These are phyloP conservation scores for Entomortierella parvispora DNA, from an alignment of 192 early-diverging fungal species.

Conservation along the genomic window DNA sequence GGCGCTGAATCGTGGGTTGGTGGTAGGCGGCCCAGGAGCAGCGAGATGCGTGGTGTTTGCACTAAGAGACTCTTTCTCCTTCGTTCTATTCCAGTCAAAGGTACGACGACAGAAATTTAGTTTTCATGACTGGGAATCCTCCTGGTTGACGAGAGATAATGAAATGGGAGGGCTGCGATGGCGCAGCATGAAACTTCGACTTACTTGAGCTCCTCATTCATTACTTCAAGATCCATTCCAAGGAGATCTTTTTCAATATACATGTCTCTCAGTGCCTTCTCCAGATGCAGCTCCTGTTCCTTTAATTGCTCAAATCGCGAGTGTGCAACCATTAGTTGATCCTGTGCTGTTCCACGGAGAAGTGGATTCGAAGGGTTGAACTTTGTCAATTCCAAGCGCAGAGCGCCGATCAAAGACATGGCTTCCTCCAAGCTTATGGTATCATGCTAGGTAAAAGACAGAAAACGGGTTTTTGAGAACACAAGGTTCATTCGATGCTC, in stretches of 20 bases:
- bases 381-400: constrained; percentile 43
- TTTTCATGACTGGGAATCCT: too few relatives aligned
- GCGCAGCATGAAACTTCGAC: too few relatives aligned
- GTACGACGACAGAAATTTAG: neutral
- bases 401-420: constrained; percentile 15
- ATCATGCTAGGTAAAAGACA: constrained; percentile 10
- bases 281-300: constrained; percentile 29
- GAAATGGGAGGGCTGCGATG: too few relatives aligned
- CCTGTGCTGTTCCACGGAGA: constrained; percentile 37
- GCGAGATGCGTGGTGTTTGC: neutral
- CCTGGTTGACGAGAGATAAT: too few relatives aligned
- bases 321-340: constrained; percentile 20
- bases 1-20: constrained; percentile 47
- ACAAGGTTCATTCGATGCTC: too few relatives aligned
- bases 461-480: too few relatives aligned
- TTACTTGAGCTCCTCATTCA: constrained; percentile 49
- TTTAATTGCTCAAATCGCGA: constrained; percentile 28
- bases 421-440: constrained; percentile 23
- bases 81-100: constrained; percentile 50
- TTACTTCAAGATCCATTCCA: constrained; percentile 44
- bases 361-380: constrained; percentile 39
- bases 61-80: constrained; percentile 53
- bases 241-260: constrained; percentile 50
- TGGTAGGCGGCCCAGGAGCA: constrained; percentile 11
- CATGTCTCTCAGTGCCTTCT: constrained; percentile 40